Base-by-base conservation (phyloP, 768 basidiomycete species). In the Lenzites betulinus region DNA sequence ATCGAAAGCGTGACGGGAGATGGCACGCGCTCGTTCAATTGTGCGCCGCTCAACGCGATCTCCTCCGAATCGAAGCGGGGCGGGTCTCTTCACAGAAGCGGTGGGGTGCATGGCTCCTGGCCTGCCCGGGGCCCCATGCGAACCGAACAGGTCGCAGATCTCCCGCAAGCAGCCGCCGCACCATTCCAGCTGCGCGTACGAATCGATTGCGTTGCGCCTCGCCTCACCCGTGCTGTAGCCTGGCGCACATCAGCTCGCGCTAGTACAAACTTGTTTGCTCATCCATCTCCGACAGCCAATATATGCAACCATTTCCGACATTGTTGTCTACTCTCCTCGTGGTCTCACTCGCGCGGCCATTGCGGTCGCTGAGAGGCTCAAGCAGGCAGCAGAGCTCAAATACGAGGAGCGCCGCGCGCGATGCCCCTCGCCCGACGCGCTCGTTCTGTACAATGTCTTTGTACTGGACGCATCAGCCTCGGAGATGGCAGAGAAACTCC, bases 241-340 rank as follows among this genome's bases (percentile, higher is more conserved):
- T n/a, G n/a, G n/a, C n/a, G n/a, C n/a, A n/a, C n/a, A n/a, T n/a
- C n/a, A n/a, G n/a, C n/a, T n/a, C n/a, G n/a, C n/a, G n/a, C n/a
- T n/a, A n/a, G n/a, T n/a, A n/a, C n/a, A n/a, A n/a, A 23, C 16
- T 16, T n/a, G 43, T 49, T 55, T 33, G 61, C 62, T 68, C 47
- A 64, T 53, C 11, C 35, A 42, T 47, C 26, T 28, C 15, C 52
- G 36, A 36, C 46, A 92, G 92, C 85, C 90, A 44, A 89, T 95
- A 58, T 93, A 92, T 66, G 87, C 89, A 1, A 89, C 92, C 7
- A 78, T 96, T n/a, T 93, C 92, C 46, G 94, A 96, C 67, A 86
- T 96, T 38, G 87, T 95, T 63, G 77, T 96, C 26, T 95, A 95
- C 74, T 93, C 91, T 15, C 91, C 91, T 8, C 81, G 69, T 35